These are phyloP conservation scores for Penicillium nucicola DNA, from an alignment of 495 filamentous ascomycete genomes.

Conservation along the genomic window DNA sequence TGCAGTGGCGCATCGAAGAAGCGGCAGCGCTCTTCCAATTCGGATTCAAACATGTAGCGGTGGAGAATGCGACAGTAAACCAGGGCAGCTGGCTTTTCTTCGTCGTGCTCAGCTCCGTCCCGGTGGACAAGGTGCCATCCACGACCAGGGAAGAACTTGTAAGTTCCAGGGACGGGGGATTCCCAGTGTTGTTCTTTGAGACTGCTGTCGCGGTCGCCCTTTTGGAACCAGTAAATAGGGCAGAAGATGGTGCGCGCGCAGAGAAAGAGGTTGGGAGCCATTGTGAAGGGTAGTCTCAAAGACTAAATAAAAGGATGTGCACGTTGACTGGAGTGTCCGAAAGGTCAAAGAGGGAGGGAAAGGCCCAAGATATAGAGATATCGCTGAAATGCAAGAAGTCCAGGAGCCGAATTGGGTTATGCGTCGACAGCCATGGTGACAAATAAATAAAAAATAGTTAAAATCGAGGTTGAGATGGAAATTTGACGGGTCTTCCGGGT, in stretches of 20 bases:
- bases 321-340: slow-evolving; percentile 3
- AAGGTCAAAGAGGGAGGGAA: slow-evolving; percentile 7
- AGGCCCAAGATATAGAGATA: slow-evolving; percentile 11
- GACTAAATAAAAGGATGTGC: neutral
- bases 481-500: slow-evolving; percentile 24
- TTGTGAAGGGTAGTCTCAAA: slow-evolving; percentile 14
- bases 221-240: slow-evolving; percentile 45
- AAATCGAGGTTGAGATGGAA: slow-evolving; percentile 18
- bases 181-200: slow-evolving; percentile 46
- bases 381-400: slow-evolving; percentile 21
- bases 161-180: slow-evolving; percentile 42
- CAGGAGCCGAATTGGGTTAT: slow-evolving; percentile 25
- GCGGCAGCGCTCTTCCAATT: slow-evolving; percentile 42
- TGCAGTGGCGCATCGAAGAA: slow-evolving; percentile 36
- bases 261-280: slow-evolving; percentile 48
- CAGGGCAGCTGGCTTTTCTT: slow-evolving; percentile 37
- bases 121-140: slow-evolving; percentile 44
- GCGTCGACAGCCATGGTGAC: slow-evolving; percentile 38
- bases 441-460: slow-evolving; percentile 16
- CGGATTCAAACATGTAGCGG: slow-evolving; percentile 43
- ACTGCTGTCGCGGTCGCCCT: slow-evolving; percentile 33
- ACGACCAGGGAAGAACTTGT: slow-evolving; percentile 41
- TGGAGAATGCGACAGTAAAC: slow-evolving; percentile 49
- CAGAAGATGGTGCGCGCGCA: slow-evolving; percentile 41
- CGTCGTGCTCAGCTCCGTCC: slow-evolving; percentile 35